Base-by-base conservation (phyloP, 2,329 filamentous ascomycete species). In the Hypoxylon sp. region DNA sequence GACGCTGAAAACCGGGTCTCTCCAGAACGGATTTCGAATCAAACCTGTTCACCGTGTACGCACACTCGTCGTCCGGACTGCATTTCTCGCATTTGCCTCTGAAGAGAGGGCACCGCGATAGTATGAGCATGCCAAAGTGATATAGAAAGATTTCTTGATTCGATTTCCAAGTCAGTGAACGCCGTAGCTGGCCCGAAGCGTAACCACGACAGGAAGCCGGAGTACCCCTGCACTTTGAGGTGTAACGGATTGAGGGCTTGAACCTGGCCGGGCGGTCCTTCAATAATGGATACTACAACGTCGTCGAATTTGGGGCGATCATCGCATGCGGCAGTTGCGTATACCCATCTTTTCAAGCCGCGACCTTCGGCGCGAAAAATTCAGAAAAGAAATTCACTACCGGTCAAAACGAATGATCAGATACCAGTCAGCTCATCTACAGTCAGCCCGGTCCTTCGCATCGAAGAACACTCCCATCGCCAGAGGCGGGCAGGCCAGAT, bases 331-430 rank as follows among this genome's bases (percentile, higher is more conserved):
- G 55, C 66, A 53, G 42, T 67, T 74, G 69, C 50, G 20, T 72
- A 69, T 58, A 55, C 57, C 13, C 71, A 62, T 27, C 65, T 76
- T 40, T 76, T 76, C 59, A 71, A 72, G 46, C 54, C 70, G 20
- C 71, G 73, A 51, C 70, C 73, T 20, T 67, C 66, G 25, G 56
- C 64, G 49, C 72, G 72, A 48, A 75, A 69, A 61, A 70, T 74
- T 20, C 69, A 64, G 40, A 75, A 76, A 57, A 73, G 72, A 51
- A 70, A 58, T 54, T 73, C 75, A 25, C 40, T 73, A 48, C 68
- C 73, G 2, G 54, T 49, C 7, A 42, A 70, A 27, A 42, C 59
- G 20, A 49, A 31, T 33, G 58, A 68, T 13, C 61, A 58, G 27
- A 64, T 64, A 46, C 50, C 63, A 27, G 51, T 53, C 48, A 54